Evolutionary conservation across 208 protist genomes (phyloP), one percentile per base, ranked within the genome.

Genomic region (Acanthamoeba sp.): DNA sequence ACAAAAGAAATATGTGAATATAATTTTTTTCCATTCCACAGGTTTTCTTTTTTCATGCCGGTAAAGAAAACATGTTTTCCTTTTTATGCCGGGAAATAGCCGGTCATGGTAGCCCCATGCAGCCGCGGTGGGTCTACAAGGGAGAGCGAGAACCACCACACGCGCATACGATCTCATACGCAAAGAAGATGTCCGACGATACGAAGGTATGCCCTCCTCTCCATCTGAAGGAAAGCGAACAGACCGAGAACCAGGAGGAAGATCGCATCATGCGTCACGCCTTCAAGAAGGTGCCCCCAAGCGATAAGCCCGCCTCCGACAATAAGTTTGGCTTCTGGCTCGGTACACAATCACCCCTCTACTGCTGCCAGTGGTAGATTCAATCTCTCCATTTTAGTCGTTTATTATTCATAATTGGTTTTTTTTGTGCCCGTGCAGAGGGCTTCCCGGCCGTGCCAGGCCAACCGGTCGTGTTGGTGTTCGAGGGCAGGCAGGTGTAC

Each of bases 401-500:
- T 48, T 24, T 78, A 36, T 45, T 1, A 73, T 40, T 40, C 36
- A 36, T 36, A 40, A 40, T 40, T 73, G 2, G 5, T 29, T 32
- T 76, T 24, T 6, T 76, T 5, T 32, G 10, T 36, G 18, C 27
- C 6, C 9, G 20, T 38, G 71, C 36, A 80, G 71, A 80, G 71
- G 71, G 71, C 34, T 80, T 80, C 71, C 71, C 71, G 6, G 71
- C 71, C 12, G 71, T 48, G 71, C 71, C 71, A n/a, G 71, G 71
- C 14, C 34, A 80, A 36, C 71, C 71, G 16, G 71, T 80, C 4
- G 71, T 80, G 71, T 9, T 80, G 71, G 71, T 80, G 71, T 80
- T 80, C 36, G 71, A 80, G 29, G 71, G 71, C 71, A 80, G n/a
- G 71, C 71, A 80, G 71, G 71, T 80, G 71, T 80, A 80, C 36